Conservation (phyloP, 148 eudicot species). For the Diospyros kaki region DNA sequence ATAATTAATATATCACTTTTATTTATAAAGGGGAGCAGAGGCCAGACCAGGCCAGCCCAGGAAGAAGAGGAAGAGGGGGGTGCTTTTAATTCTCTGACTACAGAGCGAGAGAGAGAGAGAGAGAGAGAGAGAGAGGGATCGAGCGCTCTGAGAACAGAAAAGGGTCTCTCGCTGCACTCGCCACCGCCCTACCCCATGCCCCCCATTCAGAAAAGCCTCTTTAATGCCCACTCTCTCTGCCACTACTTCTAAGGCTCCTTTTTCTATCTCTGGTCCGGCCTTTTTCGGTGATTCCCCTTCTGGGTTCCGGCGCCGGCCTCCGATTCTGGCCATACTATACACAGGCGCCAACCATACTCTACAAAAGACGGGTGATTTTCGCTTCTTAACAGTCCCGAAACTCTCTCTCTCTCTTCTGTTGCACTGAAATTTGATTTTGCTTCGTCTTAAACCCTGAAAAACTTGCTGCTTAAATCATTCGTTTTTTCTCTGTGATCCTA, state of each 20-base stretch:
- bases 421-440: neutral
- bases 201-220: too few relatives aligned
- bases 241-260: neutral
- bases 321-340: neutral
- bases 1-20: too few relatives aligned
- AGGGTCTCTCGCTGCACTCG: too few relatives aligned
- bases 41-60: too few relatives aligned
- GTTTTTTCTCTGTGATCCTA: too few relatives aligned
- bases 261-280: neutral
- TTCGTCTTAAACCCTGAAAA: too few relatives aligned
- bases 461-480: too few relatives aligned
- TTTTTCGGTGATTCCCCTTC: neutral
- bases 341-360: too few relatives aligned
- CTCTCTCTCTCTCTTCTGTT: slow-evolving; percentile 6
- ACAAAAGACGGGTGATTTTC: neutral
- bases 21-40: too few relatives aligned
- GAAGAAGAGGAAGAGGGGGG: neutral
- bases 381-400: neutral
- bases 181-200: too few relatives aligned
- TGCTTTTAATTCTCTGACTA: neutral
- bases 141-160: too few relatives aligned
- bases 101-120: neutral
- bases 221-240: too few relatives aligned
- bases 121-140: neutral
- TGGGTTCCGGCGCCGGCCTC: neutral